Percentiles rank a stretch among this genome's conserved stretches.
These are phyloP conservation scores for Silene conica DNA, from an alignment of 148 eudicot genomes.

Conservation along the genomic window DNA sequence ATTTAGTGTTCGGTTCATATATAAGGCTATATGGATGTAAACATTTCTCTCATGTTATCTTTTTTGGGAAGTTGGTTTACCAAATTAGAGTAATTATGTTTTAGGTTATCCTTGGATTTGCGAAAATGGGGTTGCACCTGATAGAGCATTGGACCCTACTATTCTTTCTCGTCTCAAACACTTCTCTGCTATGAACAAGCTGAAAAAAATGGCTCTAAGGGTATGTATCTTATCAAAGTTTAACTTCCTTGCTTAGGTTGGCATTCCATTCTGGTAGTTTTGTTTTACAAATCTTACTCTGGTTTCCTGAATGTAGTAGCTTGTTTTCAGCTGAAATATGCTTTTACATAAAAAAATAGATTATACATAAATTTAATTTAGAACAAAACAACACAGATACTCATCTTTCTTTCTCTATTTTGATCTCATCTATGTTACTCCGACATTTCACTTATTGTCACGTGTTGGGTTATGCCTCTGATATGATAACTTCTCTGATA, in stretches of 20 bases:
- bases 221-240: constrained; percentile 36
- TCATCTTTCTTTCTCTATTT: constrained; percentile 2
- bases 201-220: constrained; percentile 97
- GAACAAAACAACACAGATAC: too few relatives aligned
- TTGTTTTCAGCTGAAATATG: not conserved
- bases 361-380: not conserved
- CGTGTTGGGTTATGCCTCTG: too few relatives aligned
- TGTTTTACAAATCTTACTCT: not conserved
- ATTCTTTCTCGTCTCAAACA: constrained; percentile 92
- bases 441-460: too few relatives aligned
- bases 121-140: constrained; percentile 97
- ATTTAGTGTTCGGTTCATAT: too few relatives aligned
- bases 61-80: constrained; percentile 4
- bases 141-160: constrained; percentile 88
- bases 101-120: constrained; percentile 99
- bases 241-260: not conserved
- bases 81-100: constrained; percentile 5
- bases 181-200: constrained; percentile 96
- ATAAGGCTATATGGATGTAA: too few relatives aligned
- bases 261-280: not conserved
- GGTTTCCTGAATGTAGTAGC: not conserved
- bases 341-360: not conserved
- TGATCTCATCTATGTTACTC: too few relatives aligned
- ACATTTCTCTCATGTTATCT: not conserved
- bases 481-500: too few relatives aligned